phyloP scores from a whole-genome alignment of 148 eudicot genomes.

The Oxyria digyna region DNA sequence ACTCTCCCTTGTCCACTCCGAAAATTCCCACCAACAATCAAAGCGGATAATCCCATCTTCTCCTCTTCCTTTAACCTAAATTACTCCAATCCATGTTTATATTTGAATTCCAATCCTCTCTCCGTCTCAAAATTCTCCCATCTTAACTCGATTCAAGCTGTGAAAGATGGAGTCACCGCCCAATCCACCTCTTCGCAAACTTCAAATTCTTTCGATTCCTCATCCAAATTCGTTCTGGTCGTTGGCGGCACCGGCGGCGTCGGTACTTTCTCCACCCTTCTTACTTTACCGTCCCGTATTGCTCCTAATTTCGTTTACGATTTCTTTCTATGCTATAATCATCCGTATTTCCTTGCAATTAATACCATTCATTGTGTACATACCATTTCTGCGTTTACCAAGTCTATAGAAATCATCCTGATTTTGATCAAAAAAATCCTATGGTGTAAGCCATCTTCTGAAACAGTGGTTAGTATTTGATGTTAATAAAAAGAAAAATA shows the following conservation, averaged over 20 bases:
- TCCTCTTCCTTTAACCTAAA: background rate
- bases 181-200: slow-evolving; percentile 22
- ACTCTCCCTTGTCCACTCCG: slow-evolving; percentile 1
- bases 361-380: background rate
- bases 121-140: background rate
- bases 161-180: slow-evolving; percentile 33
- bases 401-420: background rate
- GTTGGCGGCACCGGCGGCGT: slow-evolving; percentile 93
- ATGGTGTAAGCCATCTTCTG: background rate
- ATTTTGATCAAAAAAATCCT: background rate
- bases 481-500: background rate
- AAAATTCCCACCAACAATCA: background rate
- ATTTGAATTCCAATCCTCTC: background rate
- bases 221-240: slow-evolving; percentile 70
- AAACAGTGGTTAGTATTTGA: background rate
- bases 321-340: background rate
- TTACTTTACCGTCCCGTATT: background rate
- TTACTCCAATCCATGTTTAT: background rate
- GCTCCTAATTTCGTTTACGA: background rate
- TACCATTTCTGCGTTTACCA: background rate
- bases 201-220: slow-evolving; percentile 11
- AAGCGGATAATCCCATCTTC: background rate
- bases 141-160: slow-evolving; percentile 19
- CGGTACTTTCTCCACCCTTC: slow-evolving; percentile 23
- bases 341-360: too few species aligned